These are phyloP conservation scores for Diaporthe helianthi DNA, from an alignment of 2,329 filamentous ascomycete species.

Conservation along the genomic window DNA sequence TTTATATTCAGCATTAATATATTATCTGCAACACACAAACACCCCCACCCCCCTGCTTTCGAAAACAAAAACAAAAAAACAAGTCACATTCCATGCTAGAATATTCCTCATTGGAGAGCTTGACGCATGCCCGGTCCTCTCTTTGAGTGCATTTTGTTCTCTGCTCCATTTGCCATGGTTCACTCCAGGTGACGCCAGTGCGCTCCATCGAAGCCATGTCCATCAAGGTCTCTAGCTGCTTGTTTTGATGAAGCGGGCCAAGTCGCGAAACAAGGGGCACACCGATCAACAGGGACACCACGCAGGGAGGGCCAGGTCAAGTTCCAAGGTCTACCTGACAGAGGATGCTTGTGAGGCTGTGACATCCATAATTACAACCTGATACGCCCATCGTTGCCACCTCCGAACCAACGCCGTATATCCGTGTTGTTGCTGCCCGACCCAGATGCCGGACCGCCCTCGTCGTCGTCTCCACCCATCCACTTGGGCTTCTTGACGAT, in stretches of 20 bases:
- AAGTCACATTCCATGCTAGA: neutral
- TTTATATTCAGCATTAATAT: neutral
- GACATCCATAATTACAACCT: constrained; percentile 38
- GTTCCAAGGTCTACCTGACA: neutral
- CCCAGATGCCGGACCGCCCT: constrained; percentile 38
- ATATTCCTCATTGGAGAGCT: neutral
- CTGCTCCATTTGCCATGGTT: neutral
- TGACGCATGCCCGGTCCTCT: neutral
- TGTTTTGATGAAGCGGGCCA: neutral
- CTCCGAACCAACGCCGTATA: constrained; percentile 66
- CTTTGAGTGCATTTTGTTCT: too few species aligned
- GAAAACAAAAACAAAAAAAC: neutral
- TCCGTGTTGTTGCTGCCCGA: constrained; percentile 46
- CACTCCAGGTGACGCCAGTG: neutral
- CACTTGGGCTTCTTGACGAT: constrained; percentile 77
- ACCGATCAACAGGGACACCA: neutral
- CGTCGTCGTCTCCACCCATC: constrained; percentile 70
- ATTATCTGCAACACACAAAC: too few species aligned
- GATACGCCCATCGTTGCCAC: constrained; percentile 49
- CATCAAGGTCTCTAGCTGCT: neutral
- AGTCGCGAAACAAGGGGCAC: too few species aligned
- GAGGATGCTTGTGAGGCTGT: neutral
- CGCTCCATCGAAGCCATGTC: neutral
- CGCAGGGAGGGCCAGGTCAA: neutral
- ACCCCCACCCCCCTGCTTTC: too few species aligned